Evolutionary conservation across 768 basidiomycete genomes (phyloP).

Genomic region (Chlorophyllum brunneum): DNA sequence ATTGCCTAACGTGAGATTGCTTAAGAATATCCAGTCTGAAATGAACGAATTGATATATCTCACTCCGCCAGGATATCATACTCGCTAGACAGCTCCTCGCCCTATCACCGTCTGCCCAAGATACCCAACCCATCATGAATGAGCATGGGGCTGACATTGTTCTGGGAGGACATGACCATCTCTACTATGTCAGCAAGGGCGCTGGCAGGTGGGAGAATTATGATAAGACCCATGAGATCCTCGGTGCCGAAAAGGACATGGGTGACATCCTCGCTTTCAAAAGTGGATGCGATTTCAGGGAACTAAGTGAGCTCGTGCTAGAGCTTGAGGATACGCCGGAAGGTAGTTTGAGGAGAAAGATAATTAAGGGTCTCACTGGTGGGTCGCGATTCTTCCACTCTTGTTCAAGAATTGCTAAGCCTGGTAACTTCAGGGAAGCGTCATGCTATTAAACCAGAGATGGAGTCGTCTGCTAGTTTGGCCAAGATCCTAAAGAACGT

Average conservation of each 20-base stretch:
- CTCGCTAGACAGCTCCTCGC: slow-evolving; percentile 68
- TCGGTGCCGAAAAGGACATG: slow-evolving; percentile 69
- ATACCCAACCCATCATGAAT: slow-evolving; percentile 34
- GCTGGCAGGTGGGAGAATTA: slow-evolving; percentile 64
- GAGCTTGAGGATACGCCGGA: slow-evolving; percentile 55
- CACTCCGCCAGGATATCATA: slow-evolving; percentile 53
- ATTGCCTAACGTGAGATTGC: slow-evolving; percentile 42
- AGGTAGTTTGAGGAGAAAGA: slow-evolving; percentile 60
- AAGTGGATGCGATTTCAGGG: slow-evolving; percentile 88
- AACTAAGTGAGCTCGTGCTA: slow-evolving; percentile 72
- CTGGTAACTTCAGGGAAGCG: slow-evolving; percentile 56
- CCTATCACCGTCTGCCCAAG: slow-evolving; percentile 51
- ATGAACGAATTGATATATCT: not conserved
- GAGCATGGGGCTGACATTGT: slow-evolving; percentile 80
- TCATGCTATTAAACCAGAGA: slow-evolving; percentile 56
- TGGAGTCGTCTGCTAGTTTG: slow-evolving; percentile 52
- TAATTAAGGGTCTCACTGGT: slow-evolving; percentile 65
- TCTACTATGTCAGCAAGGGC: slow-evolving; percentile 71
- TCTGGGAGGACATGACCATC: slow-evolving; percentile 88
- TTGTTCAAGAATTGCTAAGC: not conserved
- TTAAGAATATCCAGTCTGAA: not conserved
- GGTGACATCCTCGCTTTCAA: slow-evolving; percentile 76
- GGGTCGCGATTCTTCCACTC: slow-evolving; percentile 7
- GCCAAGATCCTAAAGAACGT: slow-evolving; percentile 56
- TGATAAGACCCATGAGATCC: slow-evolving; percentile 43